Percentiles rank a stretch among this genome's conserved stretches.
phyloP scores from a whole-genome alignment of 1,139 yeast genomes.

The Yamadazyma siamensis region DNA sequence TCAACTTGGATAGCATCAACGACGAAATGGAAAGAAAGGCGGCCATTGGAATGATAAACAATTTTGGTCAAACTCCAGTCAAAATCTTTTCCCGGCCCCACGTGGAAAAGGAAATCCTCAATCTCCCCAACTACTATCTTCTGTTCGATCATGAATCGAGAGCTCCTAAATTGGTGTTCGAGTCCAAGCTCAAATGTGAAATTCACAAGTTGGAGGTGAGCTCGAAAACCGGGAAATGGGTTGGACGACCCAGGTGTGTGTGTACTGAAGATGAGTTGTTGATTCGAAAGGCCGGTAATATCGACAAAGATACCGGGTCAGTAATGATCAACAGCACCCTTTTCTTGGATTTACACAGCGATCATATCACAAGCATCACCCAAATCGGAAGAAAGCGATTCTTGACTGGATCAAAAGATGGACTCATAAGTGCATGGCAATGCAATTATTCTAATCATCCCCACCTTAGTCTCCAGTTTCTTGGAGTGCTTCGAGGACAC shows the following conservation, averaged over 20 bases:
- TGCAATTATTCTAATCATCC: conserved; percentile 24
- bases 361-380: conserved; percentile 32
- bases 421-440: conserved; percentile 56
- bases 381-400: conserved; percentile 38
- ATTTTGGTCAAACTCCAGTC: conserved; percentile 86
- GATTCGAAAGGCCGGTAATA: conserved; percentile 30
- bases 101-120: conserved; percentile 43
- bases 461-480: conserved; percentile 33
- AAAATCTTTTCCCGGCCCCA: conserved; percentile 68
- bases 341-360: conserved; percentile 40
- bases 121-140: conserved; percentile 33
- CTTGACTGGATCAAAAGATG: conserved; percentile 54
- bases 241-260: conserved; percentile 39
- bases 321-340: conserved; percentile 39
- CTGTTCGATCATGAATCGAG: conserved; percentile 18
- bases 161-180: conserved; percentile 31
- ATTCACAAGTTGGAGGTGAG: conserved; percentile 40
- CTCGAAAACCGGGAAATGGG: conserved; percentile 39
- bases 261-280: conserved; percentile 37
- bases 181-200: conserved; percentile 32
- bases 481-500: conserved; percentile 55
- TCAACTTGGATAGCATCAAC: conserved; percentile 65
- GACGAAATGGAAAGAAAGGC: conserved; percentile 75
- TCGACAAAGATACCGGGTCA: conserved; percentile 29
- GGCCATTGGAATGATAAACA: conserved; percentile 77